A percentile compares a stretch with the other conserved stretches of the same genome.
Evolutionary conservation across 2,329 filamentous ascomycete species (phyloP).

Genomic region (Metarhizium guizhouense): DNA sequence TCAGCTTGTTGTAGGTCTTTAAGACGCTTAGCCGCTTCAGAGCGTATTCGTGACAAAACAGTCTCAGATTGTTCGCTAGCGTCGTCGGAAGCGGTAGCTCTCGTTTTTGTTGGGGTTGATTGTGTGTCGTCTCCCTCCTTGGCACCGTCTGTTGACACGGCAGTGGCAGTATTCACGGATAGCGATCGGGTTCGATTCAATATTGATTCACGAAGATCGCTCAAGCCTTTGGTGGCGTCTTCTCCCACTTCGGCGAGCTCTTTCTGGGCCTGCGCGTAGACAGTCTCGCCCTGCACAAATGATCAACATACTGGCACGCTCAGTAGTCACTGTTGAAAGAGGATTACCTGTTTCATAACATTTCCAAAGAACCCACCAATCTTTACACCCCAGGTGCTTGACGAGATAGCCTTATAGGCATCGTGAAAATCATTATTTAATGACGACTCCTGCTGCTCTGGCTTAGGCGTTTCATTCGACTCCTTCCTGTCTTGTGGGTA

Average conservation of each 20-base stretch:
- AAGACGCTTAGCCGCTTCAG: slow-evolving; percentile 71
- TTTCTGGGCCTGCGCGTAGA: slow-evolving; percentile 78
- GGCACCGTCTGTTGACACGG: slow-evolving; percentile 16
- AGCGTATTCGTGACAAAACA: slow-evolving; percentile 67
- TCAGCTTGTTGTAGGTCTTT: slow-evolving; percentile 88
- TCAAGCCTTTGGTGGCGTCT: slow-evolving; percentile 75
- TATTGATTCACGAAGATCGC: slow-evolving; percentile 57
- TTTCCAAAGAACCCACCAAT: slow-evolving; percentile 84
- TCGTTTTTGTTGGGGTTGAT: slow-evolving; percentile 37
- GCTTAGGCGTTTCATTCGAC: slow-evolving; percentile 30
- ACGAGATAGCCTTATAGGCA: slow-evolving; percentile 87
- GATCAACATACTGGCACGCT: not conserved
- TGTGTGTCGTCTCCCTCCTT: slow-evolving; percentile 27
- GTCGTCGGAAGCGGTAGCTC: slow-evolving; percentile 31
- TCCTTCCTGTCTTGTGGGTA: slow-evolving; percentile 51
- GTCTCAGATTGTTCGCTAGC: slow-evolving; percentile 41
- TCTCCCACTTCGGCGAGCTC: slow-evolving; percentile 72
- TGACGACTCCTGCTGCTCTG: slow-evolving; percentile 35
- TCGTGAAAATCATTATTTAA: slow-evolving; percentile 88
- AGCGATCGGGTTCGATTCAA: slow-evolving; percentile 66
- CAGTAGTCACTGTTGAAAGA: not conserved
- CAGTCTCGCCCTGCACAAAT: slow-evolving; percentile 57
- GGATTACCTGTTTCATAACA: slow-evolving; percentile 77
- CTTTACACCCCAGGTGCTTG: slow-evolving; percentile 81
- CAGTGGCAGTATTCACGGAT: slow-evolving; percentile 45